phyloP scores from a whole-genome alignment of 2,329 filamentous ascomycete genomes.

The Aspergillus flavus region DNA sequence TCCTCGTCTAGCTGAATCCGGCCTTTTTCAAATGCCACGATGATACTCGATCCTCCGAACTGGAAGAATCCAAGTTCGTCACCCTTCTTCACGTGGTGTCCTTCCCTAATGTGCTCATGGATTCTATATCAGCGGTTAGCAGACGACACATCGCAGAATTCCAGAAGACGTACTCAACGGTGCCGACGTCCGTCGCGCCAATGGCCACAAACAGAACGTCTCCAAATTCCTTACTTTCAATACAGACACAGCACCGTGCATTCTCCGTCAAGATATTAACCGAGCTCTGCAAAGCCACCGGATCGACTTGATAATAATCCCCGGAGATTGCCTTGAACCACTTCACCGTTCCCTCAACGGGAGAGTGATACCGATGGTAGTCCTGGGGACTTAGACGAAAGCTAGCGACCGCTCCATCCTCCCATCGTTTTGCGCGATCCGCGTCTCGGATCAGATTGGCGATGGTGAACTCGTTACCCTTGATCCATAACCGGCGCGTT shows the following conservation, averaged over 20 bases:
- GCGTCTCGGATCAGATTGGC: constrained; percentile 40
- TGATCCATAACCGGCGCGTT: constrained; percentile 45
- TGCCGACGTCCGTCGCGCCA: constrained; percentile 44
- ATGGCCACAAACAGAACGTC: constrained; percentile 48
- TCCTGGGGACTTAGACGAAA: constrained; percentile 49
- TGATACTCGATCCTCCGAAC: constrained; percentile 46
- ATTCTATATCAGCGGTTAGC: constrained; percentile 28
- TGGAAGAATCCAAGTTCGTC: constrained; percentile 47
- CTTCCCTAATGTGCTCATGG: constrained; percentile 36
- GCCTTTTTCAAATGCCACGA: constrained; percentile 44
- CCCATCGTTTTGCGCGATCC: constrained; percentile 27
- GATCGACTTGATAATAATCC: constrained; percentile 49
- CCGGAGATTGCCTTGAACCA: constrained; percentile 44
- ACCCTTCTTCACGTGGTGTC: constrained; percentile 40
- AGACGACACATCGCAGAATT: neutral
- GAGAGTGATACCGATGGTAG: constrained; percentile 51
- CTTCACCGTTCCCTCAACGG: constrained; percentile 44
- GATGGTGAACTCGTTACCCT: constrained; percentile 48
- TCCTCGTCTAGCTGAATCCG: constrained; percentile 45
- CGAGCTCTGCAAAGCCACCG: constrained; percentile 33
- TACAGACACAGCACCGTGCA: constrained; percentile 41
- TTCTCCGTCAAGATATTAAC: constrained; percentile 45
- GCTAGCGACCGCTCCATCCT: constrained; percentile 41
- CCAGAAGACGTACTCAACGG: constrained; percentile 38
- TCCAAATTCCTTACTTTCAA: constrained; percentile 44